Base-by-base conservation (phyloP, 2,329 filamentous ascomycete species). In the Claviceps sp. region DNA sequence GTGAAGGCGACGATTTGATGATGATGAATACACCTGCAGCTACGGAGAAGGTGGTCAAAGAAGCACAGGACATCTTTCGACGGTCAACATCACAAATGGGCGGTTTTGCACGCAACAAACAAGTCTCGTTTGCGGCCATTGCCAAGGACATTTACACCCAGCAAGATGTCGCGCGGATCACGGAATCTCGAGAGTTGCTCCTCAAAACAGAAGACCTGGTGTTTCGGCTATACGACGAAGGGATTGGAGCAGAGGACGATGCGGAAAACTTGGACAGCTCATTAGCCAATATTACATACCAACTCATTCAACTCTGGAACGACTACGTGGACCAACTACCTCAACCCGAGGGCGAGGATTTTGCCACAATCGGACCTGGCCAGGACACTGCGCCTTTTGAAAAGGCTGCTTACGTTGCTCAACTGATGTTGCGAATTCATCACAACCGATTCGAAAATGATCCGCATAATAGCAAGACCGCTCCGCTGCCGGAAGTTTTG, bases 361-460 rank as follows among this genome's bases (percentile, higher is more conserved):
- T 70, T 42, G 75, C 76, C 20, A 79, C 78, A 45, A 82, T 88
- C 61, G 86, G 83, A 0, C 85, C 80, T 34, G 80, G 79, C 3
- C 70, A 78, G 9, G 68, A 78, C 38, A 75, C 80, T 1, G 75
- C 80, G 4, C 69, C 82, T 5, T 82, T 88, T 53, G 76, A 82
- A 50, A 90, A 91, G 62, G 89, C 90, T 4, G 78, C 80, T 52
- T 95, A 83, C 59, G 64, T 96, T n/a, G 84, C 85, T 16, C 81
- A 81, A 34, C 73, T 96, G 23, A 75, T 94, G 39, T 76, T 97
- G 39, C 82, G 82, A 55, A 78, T 96, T 52, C 85, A 90, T 59
- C 88, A 95, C 66, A 76, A 76, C 9, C 71, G 76, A 14, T 72
- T 72, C 53, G 60, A 68, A 16, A 64, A 58, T 39, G 61, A 69